Evolutionary conservation across 495 filamentous ascomycete species (phyloP).

Genomic region (Schizothecium vesticola): DNA sequence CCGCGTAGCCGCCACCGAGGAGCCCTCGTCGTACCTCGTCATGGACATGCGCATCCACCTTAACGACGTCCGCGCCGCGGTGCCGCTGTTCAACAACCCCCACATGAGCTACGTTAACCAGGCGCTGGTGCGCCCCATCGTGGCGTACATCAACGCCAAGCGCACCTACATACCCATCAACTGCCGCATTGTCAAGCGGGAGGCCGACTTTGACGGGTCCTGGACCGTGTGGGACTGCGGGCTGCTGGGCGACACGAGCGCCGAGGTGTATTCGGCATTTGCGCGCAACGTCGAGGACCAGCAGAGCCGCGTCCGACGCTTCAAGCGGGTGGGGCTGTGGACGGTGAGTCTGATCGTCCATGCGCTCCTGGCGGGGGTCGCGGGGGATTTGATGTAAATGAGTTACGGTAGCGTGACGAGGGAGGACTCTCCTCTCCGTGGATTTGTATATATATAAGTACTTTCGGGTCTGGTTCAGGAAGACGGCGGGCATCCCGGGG

Average conservation of each 20-base stretch:
- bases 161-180: slow-evolving; percentile 91
- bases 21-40: slow-evolving; percentile 67
- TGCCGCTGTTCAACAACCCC: slow-evolving; percentile 77
- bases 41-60: slow-evolving; percentile 89
- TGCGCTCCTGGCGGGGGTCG: slow-evolving; percentile 92
- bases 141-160: slow-evolving; percentile 96
- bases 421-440: background rate
- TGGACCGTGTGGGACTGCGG: slow-evolving; percentile 95
- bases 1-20: slow-evolving; percentile 11
- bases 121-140: slow-evolving; percentile 89
- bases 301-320: slow-evolving; percentile 72
- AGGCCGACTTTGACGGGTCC: slow-evolving; percentile 84
- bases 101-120: slow-evolving; percentile 95
- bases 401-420: background rate
- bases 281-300: slow-evolving; percentile 82
- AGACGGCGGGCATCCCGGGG: background rate
- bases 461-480: background rate
- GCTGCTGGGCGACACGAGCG: slow-evolving; percentile 90
- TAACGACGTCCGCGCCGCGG: slow-evolving; percentile 84
- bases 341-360: slow-evolving; percentile 85
- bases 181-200: slow-evolving; percentile 85
- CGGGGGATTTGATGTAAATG: slow-evolving; percentile 62
- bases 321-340: slow-evolving; percentile 97
- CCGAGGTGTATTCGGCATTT: slow-evolving; percentile 90
- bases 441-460: background rate